A percentile compares a stretch with the other conserved stretches of the same genome.
Evolutionary conservation across 331 rosid species (phyloP).

Genomic region (Quercus phellos): DNA sequence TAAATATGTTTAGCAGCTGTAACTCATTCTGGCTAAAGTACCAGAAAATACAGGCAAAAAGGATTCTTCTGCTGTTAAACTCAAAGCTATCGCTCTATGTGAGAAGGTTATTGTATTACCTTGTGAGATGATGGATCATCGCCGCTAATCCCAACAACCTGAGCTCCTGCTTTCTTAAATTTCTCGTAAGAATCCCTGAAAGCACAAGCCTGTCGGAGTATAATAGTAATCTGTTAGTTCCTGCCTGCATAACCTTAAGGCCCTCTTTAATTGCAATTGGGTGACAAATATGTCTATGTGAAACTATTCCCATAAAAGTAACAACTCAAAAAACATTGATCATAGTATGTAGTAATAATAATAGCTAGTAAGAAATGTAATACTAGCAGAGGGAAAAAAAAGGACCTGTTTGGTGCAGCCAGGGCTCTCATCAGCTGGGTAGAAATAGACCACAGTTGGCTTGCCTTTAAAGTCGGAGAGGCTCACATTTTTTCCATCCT

Average conservation of each 20-base stretch:
- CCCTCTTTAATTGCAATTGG: neutral
- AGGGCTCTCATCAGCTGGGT: slow-evolving; percentile 97
- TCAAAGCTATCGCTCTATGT: neutral
- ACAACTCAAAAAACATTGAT: neutral
- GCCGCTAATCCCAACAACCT: slow-evolving; percentile 87
- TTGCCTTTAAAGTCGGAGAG: slow-evolving; percentile 74
- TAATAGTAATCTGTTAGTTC: neutral
- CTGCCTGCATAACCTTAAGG: neutral
- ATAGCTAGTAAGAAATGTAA: neutral
- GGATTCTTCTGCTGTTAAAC: neutral
- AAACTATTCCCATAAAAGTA: neutral
- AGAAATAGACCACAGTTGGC: slow-evolving; percentile 79
- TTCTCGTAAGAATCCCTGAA: slow-evolving; percentile 98
- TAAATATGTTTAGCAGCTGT: neutral
- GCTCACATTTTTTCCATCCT: slow-evolving; percentile 62
- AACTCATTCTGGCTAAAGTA: neutral
- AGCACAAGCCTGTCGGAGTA: slow-evolving; percentile 76
- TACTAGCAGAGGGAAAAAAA: neutral
- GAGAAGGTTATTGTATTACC: slow-evolving; percentile 38
- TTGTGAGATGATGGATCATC: slow-evolving; percentile 85
- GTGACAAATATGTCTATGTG: neutral
- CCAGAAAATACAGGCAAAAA: neutral
- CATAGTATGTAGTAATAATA: neutral
- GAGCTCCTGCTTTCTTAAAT: slow-evolving; percentile 96
- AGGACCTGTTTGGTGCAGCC: slow-evolving; percentile 95